Percentiles rank a stretch among this genome's conserved stretches.
Conservation (phyloP, 2,329 filamentous ascomycete species). For the Elsinoe perseae region DNA sequence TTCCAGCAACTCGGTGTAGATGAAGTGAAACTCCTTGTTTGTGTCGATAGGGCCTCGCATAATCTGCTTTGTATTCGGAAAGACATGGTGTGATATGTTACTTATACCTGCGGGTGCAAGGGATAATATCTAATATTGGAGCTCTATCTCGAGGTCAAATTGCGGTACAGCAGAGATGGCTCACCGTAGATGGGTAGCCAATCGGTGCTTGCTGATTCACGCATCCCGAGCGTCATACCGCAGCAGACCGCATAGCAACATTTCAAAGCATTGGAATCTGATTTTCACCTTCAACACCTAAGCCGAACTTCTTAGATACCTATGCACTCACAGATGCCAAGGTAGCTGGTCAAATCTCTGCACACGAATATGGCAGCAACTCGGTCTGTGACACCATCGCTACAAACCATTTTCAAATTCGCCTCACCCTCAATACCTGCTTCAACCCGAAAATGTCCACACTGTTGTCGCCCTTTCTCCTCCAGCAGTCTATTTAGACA, state of each 20-base stretch:
- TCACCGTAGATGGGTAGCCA: background rate
- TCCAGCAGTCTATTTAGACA: conserved; percentile 34
- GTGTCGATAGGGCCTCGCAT: background rate
- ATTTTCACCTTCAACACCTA: background rate
- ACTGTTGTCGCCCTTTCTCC: conserved; percentile 41
- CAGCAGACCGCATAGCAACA: conserved; percentile 8
- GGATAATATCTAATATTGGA: no score
- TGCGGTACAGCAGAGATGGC: background rate
- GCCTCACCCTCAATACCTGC: conserved; percentile 25
- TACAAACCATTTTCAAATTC: conserved; percentile 31
- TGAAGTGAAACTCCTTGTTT: conserved; percentile 27
- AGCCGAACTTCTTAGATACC: background rate
- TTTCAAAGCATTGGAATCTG: conserved; percentile 1
- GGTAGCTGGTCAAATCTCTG: background rate
- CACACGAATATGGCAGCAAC: conserved; percentile 25
- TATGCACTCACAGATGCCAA: background rate
- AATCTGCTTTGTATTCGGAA: background rate
- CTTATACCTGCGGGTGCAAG: background rate
- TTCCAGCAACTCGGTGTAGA: conserved; percentile 20
- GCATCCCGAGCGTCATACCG: conserved; percentile 1
- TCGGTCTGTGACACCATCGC: conserved; percentile 24
- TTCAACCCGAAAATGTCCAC: conserved; percentile 31
- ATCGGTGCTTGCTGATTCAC: conserved; percentile 3
- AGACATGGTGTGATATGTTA: background rate
- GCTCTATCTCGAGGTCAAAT: background rate